Percentiles rank a stretch among this genome's conserved stretches.
These are phyloP conservation scores for Gnaphalium uliginosum DNA, from an alignment of 129 eudicot species.

Conservation along the genomic window DNA sequence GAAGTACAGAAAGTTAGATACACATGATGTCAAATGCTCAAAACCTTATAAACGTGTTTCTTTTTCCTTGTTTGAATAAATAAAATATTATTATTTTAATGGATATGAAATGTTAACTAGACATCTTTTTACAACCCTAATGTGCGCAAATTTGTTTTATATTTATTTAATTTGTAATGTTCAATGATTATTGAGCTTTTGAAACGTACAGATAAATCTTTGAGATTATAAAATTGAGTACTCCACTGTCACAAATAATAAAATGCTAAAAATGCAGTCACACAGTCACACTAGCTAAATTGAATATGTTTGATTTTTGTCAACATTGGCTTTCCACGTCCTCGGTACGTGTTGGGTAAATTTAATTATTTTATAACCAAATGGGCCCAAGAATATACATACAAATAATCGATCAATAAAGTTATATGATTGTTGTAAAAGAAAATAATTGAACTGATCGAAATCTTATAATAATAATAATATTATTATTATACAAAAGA, in stretches of 20 bases:
- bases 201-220: not conserved
- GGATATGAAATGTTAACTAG: too few relatives aligned
- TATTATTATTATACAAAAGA: too few relatives aligned
- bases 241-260: not conserved
- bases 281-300: not conserved
- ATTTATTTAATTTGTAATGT: not conserved
- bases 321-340: slow-evolving; percentile 33
- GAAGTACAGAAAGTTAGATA: too few relatives aligned
- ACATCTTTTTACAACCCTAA: slow-evolving; percentile 6
- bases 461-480: not conserved
- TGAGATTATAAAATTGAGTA: not conserved
- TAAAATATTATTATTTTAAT: too few relatives aligned
- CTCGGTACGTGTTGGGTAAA: slow-evolving; percentile 11
- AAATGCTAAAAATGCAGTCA: not conserved
- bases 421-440: not conserved
- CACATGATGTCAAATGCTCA: too few relatives aligned
- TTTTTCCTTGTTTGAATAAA: too few relatives aligned
- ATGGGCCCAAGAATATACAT: not conserved
- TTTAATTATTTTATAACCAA: not conserved
- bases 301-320: slow-evolving; percentile 22
- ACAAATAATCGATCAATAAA: not conserved
- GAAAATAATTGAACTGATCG: not conserved
- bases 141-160: not conserved
- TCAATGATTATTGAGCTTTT: not conserved
- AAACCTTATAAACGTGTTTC: too few relatives aligned